Conservation (phyloP, 495 filamentous ascomycete genomes). For the Aspergillus egyptiacus region DNA sequence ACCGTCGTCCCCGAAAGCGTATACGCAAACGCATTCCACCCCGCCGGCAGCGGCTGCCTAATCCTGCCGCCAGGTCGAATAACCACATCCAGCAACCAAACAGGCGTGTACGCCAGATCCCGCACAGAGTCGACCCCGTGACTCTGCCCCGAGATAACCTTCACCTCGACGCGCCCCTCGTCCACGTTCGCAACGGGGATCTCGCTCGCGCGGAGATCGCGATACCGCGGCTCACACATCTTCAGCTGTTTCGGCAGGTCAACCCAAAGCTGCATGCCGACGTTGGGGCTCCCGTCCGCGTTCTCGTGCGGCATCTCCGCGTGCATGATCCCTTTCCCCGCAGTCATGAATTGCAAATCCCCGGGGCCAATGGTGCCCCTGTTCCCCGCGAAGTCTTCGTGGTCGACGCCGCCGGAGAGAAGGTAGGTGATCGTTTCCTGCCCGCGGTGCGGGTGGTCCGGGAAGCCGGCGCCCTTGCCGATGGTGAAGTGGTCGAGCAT, state of each 20-base stretch:
- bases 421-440: slow-evolving; percentile 93
- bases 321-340: slow-evolving; percentile 87
- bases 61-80: slow-evolving; percentile 73
- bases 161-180: slow-evolving; percentile 67
- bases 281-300: slow-evolving; percentile 66
- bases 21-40: slow-evolving; percentile 92
- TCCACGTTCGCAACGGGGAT: slow-evolving; percentile 67
- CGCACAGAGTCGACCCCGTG: slow-evolving; percentile 80
- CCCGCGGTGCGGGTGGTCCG: slow-evolving; percentile 73
- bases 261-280: slow-evolving; percentile 93
- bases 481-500: slow-evolving; percentile 96
- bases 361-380: slow-evolving; percentile 77
- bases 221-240: slow-evolving; percentile 83
- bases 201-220: slow-evolving; percentile 70
- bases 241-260: slow-evolving; percentile 81
- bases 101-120: slow-evolving; percentile 89
- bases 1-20: slow-evolving; percentile 62
- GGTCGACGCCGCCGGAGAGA: slow-evolving; percentile 75
- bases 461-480: slow-evolving; percentile 76
- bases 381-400: slow-evolving; percentile 93
- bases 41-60: slow-evolving; percentile 64
- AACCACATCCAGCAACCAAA: slow-evolving; percentile 87
- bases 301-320: slow-evolving; percentile 92
- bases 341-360: slow-evolving; percentile 97
- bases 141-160: slow-evolving; percentile 80